Conservation (phyloP, 768 basidiomycete species). For the Termitomyces bulborhizus region DNA sequence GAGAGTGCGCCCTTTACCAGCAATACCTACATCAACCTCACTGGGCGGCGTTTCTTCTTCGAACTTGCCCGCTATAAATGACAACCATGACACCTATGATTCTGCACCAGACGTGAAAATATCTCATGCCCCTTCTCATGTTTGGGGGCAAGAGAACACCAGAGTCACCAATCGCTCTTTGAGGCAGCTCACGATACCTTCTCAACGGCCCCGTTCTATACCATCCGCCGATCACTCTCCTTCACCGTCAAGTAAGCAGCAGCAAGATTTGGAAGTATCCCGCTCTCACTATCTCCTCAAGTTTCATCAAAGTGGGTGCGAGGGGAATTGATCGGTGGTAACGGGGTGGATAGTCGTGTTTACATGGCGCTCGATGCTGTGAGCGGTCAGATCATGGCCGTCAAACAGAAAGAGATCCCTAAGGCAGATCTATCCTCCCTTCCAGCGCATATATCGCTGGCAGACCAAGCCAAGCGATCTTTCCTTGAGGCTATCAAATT, state of each 20-base stretch:
- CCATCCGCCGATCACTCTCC: neutral
- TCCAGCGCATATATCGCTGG: neutral
- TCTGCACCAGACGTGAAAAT: neutral
- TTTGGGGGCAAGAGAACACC: neutral
- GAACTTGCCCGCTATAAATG: slow-evolving; percentile 5
- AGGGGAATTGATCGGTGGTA: slow-evolving; percentile 93
- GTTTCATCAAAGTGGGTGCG: slow-evolving; percentile 96
- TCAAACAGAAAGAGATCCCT: slow-evolving; percentile 97
- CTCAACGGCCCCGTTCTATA: neutral
- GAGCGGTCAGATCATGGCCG: slow-evolving; percentile 95
- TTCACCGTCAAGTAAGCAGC: slow-evolving; percentile 9
- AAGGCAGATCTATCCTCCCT: slow-evolving; percentile 20
- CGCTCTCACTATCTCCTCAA: slow-evolving; percentile 21
- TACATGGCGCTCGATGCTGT: slow-evolving; percentile 93
- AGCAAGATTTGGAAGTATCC: slow-evolving; percentile 1
- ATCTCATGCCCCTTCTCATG: neutral
- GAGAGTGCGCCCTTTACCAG: slow-evolving; percentile 16
- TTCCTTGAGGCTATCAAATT: slow-evolving; percentile 87
- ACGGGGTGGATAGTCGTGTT: slow-evolving; percentile 92
- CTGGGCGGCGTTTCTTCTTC: slow-evolving; percentile 5
- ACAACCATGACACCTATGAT: slow-evolving; percentile 13
- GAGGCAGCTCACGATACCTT: neutral
- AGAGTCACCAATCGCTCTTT: neutral
- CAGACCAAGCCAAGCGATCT: slow-evolving; percentile 68
- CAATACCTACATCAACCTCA: slow-evolving; percentile 15